Base-by-base conservation (phyloP, 352 stramenopile genomes). In the Phytophthora palmivora region DNA sequence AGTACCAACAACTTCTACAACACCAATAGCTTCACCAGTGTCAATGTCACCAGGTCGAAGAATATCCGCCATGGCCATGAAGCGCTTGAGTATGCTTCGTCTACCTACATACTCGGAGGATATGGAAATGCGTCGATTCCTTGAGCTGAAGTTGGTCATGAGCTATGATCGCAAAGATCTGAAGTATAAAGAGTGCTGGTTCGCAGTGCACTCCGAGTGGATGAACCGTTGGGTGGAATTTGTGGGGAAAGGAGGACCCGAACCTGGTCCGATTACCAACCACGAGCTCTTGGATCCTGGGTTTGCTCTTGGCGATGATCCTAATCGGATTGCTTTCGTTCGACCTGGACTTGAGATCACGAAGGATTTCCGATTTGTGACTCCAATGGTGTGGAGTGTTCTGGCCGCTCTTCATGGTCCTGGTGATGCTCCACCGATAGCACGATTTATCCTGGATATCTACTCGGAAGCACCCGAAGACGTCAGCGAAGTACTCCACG, bases 351-450 rank as follows among this genome's bases (percentile, higher is more conserved):
- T 93, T 0, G 55, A 72, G 56, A 48, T 86, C 37, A 68, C 58
- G 12, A 84, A 76, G 45, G 67, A 93, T 66, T 93, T 84, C 36
- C 82, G 82, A 7, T 80, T 80, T 46, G 82, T 93, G n/a, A 72
- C 82, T 2, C 82, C 84, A n/a, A 86, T 92, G 70, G 75, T 93
- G 28, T 93, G 80, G 80, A 82, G 78, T 45, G 55, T 93, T 16
- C 66, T 93, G 14, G 49, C 63, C 18, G 80, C 87, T 58, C 69
- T 93, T 14, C 79, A 93, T 34, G 82, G 84, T n/a, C 55, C 45
- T 18, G 74, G 63, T 47, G 63, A 76, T 10, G 58, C 84, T 26
- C 79, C 78, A 16, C 24, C 73, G 3, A 61, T 90, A 9, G 72
- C 66, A 6, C 76, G 75, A 49, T 76, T 61, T 28, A 33, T 43